Conservation (phyloP, 257 asterid genomes). For the Ballota nigra region DNA sequence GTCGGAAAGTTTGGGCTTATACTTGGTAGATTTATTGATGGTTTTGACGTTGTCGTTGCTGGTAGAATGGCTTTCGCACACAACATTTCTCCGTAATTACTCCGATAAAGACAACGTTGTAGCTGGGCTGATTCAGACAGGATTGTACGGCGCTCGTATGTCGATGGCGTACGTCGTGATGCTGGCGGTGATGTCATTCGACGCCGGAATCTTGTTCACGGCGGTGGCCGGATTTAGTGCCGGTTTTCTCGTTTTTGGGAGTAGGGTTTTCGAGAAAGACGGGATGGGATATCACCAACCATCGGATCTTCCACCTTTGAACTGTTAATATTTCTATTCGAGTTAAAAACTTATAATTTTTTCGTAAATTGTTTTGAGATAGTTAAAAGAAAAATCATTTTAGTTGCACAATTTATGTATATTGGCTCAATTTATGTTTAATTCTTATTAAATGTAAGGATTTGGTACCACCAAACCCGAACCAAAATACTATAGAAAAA, state of each 20-base stretch:
- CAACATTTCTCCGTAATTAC: conserved; percentile 15
- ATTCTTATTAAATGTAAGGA: too few relatives aligned
- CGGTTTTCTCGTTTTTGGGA: conserved; percentile 36
- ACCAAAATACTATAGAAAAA: too few relatives aligned
- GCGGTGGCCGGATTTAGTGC: conserved; percentile 28
- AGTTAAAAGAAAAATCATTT: too few relatives aligned
- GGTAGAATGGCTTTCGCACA: conserved; percentile 35
- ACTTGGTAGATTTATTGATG: conserved; percentile 17
- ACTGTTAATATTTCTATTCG: too few relatives aligned
- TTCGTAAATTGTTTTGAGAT: too few relatives aligned
- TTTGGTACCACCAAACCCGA: too few relatives aligned
- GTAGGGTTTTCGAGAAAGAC: conserved; percentile 11
- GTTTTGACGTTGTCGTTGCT: conserved; percentile 21
- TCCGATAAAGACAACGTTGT: conserved; percentile 5
- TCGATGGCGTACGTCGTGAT: conserved; percentile 28
- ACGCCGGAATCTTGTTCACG: conserved; percentile 25
- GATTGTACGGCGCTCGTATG: conserved; percentile 21
- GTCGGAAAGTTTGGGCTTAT: conserved; percentile 6
- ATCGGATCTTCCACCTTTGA: conserved; percentile 35
- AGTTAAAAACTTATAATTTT: too few relatives aligned
- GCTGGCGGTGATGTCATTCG: conserved; percentile 39
- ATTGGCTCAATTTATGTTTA: too few relatives aligned
- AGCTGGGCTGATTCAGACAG: conserved; percentile 30
- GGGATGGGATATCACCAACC: conserved; percentile 14
- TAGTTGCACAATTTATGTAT: too few relatives aligned